These are phyloP conservation scores for Acorus gramineus DNA, from an alignment of 106 monocot genomes.

Conservation along the genomic window DNA sequence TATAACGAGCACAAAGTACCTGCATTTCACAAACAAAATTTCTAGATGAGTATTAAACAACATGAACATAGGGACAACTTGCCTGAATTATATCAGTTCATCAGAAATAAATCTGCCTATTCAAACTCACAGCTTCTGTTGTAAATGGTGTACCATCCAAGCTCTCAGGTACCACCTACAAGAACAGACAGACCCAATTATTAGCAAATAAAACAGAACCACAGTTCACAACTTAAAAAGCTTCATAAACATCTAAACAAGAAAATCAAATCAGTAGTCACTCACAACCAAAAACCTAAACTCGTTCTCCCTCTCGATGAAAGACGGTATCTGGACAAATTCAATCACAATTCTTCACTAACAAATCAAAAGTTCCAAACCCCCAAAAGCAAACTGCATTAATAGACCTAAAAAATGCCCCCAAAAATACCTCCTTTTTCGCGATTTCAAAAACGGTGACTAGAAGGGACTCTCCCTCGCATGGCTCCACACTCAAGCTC, in stretches of 20 bases:
- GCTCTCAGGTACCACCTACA: conserved; percentile 71
- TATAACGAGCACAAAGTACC: conserved; percentile 87
- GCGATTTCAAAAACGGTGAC: conserved; percentile 87
- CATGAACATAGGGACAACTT: not conserved
- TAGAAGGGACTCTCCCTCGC: conserved; percentile 67
- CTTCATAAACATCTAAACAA: not conserved
- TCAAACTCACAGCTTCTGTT: conserved; percentile 58
- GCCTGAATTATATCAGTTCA: not conserved
- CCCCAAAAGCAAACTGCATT: not conserved
- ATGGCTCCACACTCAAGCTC: conserved; percentile 93
- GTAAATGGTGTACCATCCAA: conserved; percentile 48
- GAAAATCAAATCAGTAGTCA: conserved; percentile 10
- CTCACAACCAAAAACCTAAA: conserved; percentile 90
- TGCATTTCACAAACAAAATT: conserved; percentile 10
- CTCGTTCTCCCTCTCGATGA: conserved; percentile 87
- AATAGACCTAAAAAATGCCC: not conserved
- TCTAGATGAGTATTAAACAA: not conserved
- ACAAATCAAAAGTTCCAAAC: not conserved
- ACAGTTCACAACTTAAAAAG: not conserved
- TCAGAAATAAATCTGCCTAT: not conserved
- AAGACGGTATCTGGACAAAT: conserved; percentile 52
- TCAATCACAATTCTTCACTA: not conserved
- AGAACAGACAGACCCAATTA: not conserved
- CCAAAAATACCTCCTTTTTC: conserved; percentile 43
- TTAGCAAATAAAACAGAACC: not conserved